Conservation (phyloP, 2,329 filamentous ascomycete species). For the Botryotinia calthae region DNA sequence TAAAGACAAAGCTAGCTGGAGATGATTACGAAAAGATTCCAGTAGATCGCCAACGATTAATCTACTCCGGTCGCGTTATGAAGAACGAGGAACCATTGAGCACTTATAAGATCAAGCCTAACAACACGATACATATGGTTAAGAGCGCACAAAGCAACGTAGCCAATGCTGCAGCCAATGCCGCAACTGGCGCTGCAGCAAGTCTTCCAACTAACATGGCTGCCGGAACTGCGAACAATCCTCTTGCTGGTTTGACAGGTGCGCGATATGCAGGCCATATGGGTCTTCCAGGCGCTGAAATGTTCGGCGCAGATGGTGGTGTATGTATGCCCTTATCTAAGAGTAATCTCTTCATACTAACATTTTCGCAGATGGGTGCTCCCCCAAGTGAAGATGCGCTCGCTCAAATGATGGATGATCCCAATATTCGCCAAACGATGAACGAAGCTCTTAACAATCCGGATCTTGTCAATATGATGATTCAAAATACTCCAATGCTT, state of each 20-base stretch:
- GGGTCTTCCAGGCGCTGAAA: conserved; percentile 79
- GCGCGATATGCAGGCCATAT: conserved; percentile 91
- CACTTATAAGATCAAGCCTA: conserved; percentile 91
- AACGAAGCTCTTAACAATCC: conserved; percentile 96
- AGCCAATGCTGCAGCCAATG: conserved; percentile 48
- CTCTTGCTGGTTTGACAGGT: conserved; percentile 84
- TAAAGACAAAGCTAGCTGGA: conserved; percentile 84
- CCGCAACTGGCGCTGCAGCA: conserved; percentile 47
- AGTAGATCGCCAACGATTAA: conserved; percentile 84
- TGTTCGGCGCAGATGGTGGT: conserved; percentile 92
- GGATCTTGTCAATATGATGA: conserved; percentile 91
- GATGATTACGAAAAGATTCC: conserved; percentile 84
- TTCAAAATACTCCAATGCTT: conserved; percentile 83
- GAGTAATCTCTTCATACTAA: conserved; percentile 27
- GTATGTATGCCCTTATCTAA: conserved; percentile 54
- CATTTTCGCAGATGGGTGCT: conserved; percentile 72
- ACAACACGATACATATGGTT: conserved; percentile 94
- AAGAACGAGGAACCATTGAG: conserved; percentile 87
- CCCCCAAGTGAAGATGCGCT: conserved; percentile 79
- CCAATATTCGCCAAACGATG: conserved; percentile 80
- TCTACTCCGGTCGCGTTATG: conserved; percentile 95
- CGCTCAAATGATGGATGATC: conserved; percentile 82
- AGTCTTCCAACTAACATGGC: conserved; percentile 75
- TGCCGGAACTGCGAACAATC: conserved; percentile 81
- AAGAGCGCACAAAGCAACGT: conserved; percentile 81